Evolutionary conservation across 2,329 filamentous ascomycete genomes (phyloP).

Genomic region (Aspergillus fischeri): DNA sequence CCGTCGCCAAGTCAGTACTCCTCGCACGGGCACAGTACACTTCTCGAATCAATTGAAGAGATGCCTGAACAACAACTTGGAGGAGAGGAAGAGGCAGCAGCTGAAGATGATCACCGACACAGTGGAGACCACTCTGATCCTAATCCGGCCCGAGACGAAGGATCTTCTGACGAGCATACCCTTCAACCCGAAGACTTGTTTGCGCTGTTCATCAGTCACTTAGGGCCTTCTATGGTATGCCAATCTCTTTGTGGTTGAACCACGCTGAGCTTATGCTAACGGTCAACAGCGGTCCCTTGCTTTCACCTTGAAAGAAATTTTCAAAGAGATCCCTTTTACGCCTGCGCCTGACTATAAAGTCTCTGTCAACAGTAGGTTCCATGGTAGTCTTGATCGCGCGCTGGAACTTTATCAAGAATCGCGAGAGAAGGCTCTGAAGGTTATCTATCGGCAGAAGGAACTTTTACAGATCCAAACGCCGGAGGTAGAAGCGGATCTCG

Average conservation of each 20-base stretch:
- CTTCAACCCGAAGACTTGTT: conserved; percentile 74
- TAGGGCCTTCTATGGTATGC: conserved; percentile 79
- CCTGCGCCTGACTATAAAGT: conserved; percentile 64
- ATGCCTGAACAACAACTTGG: conserved; percentile 57
- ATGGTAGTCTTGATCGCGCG: conserved; percentile 74
- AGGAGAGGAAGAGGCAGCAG: conserved; percentile 48
- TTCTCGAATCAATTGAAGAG: conserved; percentile 61
- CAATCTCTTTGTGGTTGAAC: not conserved
- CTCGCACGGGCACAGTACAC: conserved; percentile 42
- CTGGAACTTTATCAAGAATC: conserved; percentile 73
- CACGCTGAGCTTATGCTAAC: conserved; percentile 3
- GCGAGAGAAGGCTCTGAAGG: conserved; percentile 68
- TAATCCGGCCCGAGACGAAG: conserved; percentile 6
- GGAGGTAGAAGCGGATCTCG: conserved; percentile 83
- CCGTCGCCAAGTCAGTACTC: conserved; percentile 29
- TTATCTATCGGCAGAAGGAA: conserved; percentile 77
- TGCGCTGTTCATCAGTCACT: conserved; percentile 77
- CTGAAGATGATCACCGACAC: conserved; percentile 33
- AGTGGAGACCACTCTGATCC: conserved; percentile 2
- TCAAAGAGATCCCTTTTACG: conserved; percentile 81
- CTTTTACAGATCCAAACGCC: conserved; percentile 64
- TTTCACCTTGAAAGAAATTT: conserved; percentile 81
- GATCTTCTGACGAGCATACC: conserved; percentile 9
- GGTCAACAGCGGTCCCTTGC: conserved; percentile 71
- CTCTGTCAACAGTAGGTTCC: conserved; percentile 72